phyloP scores from a whole-genome alignment of 1,139 yeast species.

The Pichia norvegensis region DNA sequence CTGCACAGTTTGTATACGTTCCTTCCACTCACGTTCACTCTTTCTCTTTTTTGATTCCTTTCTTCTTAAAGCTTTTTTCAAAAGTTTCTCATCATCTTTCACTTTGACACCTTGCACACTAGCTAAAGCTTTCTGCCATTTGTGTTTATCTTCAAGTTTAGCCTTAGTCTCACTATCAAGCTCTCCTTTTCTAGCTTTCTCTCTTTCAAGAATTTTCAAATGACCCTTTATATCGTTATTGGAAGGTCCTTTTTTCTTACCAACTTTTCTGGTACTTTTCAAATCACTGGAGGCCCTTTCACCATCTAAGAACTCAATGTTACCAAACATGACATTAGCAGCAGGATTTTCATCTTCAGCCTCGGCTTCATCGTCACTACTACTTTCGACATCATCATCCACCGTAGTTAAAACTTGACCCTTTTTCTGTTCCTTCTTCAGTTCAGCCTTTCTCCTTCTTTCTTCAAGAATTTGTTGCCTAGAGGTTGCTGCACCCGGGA shows the following conservation, averaged over 20 bases:
- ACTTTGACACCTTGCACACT: constrained; percentile 86
- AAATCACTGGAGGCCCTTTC: constrained; percentile 73
- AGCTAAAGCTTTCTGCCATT: constrained; percentile 78
- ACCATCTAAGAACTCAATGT: constrained; percentile 79
- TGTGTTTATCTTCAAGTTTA: constrained; percentile 58
- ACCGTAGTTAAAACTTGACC: constrained; percentile 33
- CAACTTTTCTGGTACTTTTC: constrained; percentile 49
- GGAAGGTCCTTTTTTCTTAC: constrained; percentile 72
- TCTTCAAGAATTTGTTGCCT: constrained; percentile 69
- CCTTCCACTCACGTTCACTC: constrained; percentile 82
- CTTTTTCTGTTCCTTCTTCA: constrained; percentile 34
- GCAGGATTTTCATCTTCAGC: constrained; percentile 12
- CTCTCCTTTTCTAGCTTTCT: constrained; percentile 53
- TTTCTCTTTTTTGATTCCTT: constrained; percentile 73
- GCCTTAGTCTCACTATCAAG: constrained; percentile 60
- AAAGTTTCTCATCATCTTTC: constrained; percentile 81
- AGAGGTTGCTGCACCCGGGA: constrained; percentile 73
- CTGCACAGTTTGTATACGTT: constrained; percentile 70
- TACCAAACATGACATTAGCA: constrained; percentile 62
- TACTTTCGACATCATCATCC: constrained; percentile 28
- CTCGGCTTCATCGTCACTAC: constrained; percentile 34
- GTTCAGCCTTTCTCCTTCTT: constrained; percentile 38
- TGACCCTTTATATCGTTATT: constrained; percentile 82
- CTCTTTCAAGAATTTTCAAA: constrained; percentile 63
- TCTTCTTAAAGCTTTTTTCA: constrained; percentile 78